Conservation (phyloP, 306 rosid species). For the Gastrolobium villosum region DNA sequence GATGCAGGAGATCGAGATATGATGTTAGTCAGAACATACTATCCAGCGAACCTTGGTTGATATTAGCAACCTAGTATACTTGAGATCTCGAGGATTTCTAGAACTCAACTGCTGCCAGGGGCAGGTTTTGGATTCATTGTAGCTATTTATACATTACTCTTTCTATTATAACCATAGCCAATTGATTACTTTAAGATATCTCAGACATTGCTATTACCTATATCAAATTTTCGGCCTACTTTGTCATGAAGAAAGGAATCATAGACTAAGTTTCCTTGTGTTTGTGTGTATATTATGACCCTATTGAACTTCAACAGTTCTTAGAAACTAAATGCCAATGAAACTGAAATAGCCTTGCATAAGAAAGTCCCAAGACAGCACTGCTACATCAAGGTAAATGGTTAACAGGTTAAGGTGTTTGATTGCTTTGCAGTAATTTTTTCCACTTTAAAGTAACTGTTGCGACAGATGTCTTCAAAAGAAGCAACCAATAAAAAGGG, state of each 20-base stretch:
- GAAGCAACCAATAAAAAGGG: constrained; percentile 7
- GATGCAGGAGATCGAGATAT: constrained; percentile 26
- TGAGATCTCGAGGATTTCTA: not conserved
- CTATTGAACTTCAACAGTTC: constrained; percentile 14
- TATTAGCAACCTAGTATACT: constrained; percentile 11
- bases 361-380: not conserved
- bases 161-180: constrained; percentile 24
- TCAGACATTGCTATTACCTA: not conserved
- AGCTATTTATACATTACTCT: constrained; percentile 35
- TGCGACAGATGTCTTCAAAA: not conserved
- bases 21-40: not conserved
- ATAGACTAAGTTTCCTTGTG: not conserved
- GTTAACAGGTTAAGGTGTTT: not conserved
- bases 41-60: constrained; percentile 30
- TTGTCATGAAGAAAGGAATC: not conserved
- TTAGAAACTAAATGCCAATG: not conserved
- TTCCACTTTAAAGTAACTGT: not conserved
- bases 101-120: constrained; percentile 27
- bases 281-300: not conserved
- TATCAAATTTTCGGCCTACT: not conserved
- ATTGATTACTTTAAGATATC: constrained; percentile 25
- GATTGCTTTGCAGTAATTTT: not conserved
- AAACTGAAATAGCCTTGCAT: not conserved
- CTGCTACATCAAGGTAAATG: not conserved
- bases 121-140: constrained; percentile 43